Conservation (phyloP, 495 filamentous ascomycete species). For the Xylaria acuta region DNA sequence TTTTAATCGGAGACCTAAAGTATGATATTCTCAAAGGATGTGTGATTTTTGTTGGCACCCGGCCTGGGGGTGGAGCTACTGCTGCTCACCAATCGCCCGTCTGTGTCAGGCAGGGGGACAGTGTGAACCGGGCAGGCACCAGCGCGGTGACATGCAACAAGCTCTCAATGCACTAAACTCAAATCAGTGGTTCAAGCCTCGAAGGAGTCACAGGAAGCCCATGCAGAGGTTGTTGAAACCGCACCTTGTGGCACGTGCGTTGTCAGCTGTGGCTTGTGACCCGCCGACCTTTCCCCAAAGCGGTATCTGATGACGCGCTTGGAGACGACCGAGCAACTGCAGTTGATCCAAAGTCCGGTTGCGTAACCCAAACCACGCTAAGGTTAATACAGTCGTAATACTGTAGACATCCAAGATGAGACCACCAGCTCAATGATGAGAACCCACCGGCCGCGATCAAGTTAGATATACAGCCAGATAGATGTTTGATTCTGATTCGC, state of each 20-base stretch:
- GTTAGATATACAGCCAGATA: neutral
- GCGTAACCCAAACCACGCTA: neutral
- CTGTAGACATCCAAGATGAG: neutral
- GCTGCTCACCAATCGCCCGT: slow-evolving; percentile 16
- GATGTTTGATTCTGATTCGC: neutral
- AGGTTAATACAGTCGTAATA: neutral
- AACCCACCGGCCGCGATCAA: neutral
- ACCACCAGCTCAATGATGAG: neutral
- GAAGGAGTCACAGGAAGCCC: slow-evolving; percentile 11
- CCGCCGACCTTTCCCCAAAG: slow-evolving; percentile 14
- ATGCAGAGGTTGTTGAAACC: neutral
- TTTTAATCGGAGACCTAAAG: too few relatives aligned
- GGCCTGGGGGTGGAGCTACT: slow-evolving; percentile 11
- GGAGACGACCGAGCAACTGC: slow-evolving; percentile 20
- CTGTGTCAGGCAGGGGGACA: neutral
- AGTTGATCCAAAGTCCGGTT: neutral
- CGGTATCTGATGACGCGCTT: slow-evolving; percentile 22
- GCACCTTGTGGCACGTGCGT: slow-evolving; percentile 11
- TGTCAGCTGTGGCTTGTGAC: slow-evolving; percentile 23
- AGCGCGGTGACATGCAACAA: slow-evolving; percentile 12
- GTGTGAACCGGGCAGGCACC: slow-evolving; percentile 16
- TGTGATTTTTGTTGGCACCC: too few relatives aligned
- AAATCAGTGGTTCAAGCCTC: slow-evolving; percentile 25
- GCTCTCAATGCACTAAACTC: slow-evolving; percentile 19
- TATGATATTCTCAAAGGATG: too few relatives aligned